A percentile compares a stretch with the other conserved stretches of the same genome.
phyloP scores from a whole-genome alignment of 2,329 filamentous ascomycete species.

The Colletotrichum paranaense region DNA sequence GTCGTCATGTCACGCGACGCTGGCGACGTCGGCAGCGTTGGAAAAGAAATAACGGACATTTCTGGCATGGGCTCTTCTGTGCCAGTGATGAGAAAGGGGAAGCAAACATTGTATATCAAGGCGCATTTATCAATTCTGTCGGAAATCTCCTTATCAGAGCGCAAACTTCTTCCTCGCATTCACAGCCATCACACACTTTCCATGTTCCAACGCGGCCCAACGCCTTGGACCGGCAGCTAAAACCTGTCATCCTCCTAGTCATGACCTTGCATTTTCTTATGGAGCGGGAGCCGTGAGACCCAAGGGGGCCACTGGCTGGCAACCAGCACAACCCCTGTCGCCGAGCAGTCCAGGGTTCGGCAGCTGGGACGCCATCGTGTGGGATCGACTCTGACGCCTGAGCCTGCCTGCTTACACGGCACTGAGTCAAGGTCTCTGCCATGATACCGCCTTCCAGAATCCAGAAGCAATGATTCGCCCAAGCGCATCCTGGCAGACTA shows the following conservation, averaged over 20 bases:
- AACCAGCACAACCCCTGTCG: not conserved
- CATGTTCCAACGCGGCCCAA: not conserved
- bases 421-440: constrained; percentile 3
- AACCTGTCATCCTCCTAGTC: constrained; percentile 16
- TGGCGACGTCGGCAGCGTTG: not conserved
- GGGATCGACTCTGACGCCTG: not conserved
- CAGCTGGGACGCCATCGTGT: constrained; percentile 1
- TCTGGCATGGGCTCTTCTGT: not conserved
- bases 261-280: constrained; percentile 11
- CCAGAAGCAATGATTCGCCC: not conserved
- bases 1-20: not conserved
- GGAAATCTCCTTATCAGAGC: not conserved
- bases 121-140: not conserved
- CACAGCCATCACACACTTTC: not conserved
- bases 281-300: not conserved
- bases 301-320: not conserved
- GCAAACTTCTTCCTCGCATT: not conserved
- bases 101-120: not conserved
- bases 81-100: not conserved
- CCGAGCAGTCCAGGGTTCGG: not conserved
- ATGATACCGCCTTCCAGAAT: not conserved
- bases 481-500: not conserved
- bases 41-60: not conserved
- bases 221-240: not conserved
- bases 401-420: too few species aligned